These are phyloP conservation scores for Suhomyces bribrorum DNA, from an alignment of 1,139 yeast genomes.

Conservation along the genomic window DNA sequence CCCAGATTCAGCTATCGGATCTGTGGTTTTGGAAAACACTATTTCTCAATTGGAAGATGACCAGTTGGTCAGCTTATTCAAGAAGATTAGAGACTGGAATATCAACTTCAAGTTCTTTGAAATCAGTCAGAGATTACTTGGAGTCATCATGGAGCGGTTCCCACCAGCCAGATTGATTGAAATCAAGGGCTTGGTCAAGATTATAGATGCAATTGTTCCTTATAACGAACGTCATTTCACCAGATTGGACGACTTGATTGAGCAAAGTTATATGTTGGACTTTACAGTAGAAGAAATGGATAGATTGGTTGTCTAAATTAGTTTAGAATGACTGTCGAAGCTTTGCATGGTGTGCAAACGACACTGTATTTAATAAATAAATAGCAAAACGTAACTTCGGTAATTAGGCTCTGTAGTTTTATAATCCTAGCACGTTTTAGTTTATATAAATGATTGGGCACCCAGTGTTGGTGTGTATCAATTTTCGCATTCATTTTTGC, in stretches of 20 bases:
- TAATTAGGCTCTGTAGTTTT: too few relatives aligned
- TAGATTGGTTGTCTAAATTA: conserved; percentile 26
- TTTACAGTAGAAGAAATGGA: conserved; percentile 82
- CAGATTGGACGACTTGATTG: conserved; percentile 76
- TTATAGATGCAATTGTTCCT: conserved; percentile 76
- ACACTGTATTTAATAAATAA: too few relatives aligned
- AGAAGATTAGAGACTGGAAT: conserved; percentile 91
- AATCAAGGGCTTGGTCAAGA: conserved; percentile 64
- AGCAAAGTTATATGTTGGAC: conserved; percentile 82
- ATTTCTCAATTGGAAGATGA: conserved; percentile 59
- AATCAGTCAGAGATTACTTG: conserved; percentile 74
- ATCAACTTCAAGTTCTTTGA: conserved; percentile 80
- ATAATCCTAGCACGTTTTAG: too few relatives aligned
- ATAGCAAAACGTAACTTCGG: too few relatives aligned
- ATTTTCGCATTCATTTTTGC: conserved; percentile 10
- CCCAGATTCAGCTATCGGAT: conserved; percentile 55
- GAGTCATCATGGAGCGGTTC: conserved; percentile 59
- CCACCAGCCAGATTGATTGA: conserved; percentile 57
- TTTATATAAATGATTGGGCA: too few relatives aligned
- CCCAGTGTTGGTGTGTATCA: too few relatives aligned
- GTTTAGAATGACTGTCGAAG: neutral
- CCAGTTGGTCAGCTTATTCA: conserved; percentile 61
- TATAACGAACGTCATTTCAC: conserved; percentile 83
- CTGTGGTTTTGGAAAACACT: conserved; percentile 64
- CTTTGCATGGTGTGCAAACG: too few relatives aligned